Conservation (phyloP, 1,284 basidiomycete species). For the Ganoderma lucidum region DNA sequence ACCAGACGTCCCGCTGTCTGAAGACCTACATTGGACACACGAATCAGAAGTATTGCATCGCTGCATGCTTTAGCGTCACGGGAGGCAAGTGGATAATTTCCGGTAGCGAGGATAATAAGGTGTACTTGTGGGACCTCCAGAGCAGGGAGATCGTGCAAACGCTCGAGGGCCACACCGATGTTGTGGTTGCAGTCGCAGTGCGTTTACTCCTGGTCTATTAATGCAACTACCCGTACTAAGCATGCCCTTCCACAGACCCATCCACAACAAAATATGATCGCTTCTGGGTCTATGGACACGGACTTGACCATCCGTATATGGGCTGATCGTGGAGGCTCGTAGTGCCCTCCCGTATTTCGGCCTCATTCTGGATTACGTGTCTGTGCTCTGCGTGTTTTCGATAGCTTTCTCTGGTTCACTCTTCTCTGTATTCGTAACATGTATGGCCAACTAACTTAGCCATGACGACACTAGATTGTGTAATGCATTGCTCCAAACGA, state of each 20-base stretch:
- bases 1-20: slow-evolving; percentile 89
- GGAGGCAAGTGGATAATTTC: slow-evolving; percentile 90
- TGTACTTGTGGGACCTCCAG: slow-evolving; percentile 94
- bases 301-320: slow-evolving; percentile 84
- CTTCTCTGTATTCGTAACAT: slow-evolving; percentile 18
- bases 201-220: slow-evolving; percentile 24
- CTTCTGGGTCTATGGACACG: slow-evolving; percentile 82
- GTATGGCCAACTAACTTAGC: slow-evolving; percentile 10
- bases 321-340: slow-evolving; percentile 60
- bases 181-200: slow-evolving; percentile 81
- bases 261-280: slow-evolving; percentile 84
- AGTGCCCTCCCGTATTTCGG: slow-evolving; percentile 8
- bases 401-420: neutral
- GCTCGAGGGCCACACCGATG: slow-evolving; percentile 81
- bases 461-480: slow-evolving; percentile 17
- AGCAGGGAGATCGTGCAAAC: slow-evolving; percentile 82
- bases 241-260: slow-evolving; percentile 63
- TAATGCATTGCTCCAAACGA: slow-evolving; percentile 24
- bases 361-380: neutral
- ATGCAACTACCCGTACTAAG: neutral
- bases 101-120: slow-evolving; percentile 91
- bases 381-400: slow-evolving; percentile 6
- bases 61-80: slow-evolving; percentile 83
- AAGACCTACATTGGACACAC: slow-evolving; percentile 90
- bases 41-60: slow-evolving; percentile 83